Evolutionary conservation across 2,329 filamentous ascomycete species (phyloP).

Genomic region (Dothistroma septosporum): DNA sequence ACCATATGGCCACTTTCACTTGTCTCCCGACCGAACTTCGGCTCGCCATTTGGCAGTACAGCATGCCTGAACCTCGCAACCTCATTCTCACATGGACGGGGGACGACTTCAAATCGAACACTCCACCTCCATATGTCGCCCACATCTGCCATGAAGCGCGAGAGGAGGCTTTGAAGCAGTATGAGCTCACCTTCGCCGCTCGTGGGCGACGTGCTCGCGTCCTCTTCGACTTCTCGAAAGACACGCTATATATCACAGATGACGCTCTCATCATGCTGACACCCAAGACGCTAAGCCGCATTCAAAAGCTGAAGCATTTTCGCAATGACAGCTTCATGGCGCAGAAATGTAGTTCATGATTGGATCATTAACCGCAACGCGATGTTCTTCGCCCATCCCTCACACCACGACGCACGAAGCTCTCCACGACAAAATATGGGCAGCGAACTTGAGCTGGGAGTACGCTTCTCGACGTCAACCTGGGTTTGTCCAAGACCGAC

Average conservation of each 20-base stretch:
- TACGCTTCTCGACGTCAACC: neutral
- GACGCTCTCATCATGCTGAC: conserved; percentile 7
- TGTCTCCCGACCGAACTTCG: conserved; percentile 18
- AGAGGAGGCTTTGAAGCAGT: conserved; percentile 13
- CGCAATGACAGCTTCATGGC: conserved; percentile 14
- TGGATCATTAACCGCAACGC: neutral
- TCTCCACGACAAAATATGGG: neutral
- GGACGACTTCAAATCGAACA: conserved; percentile 11
- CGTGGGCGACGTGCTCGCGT: conserved; percentile 4
- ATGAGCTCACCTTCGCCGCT: conserved; percentile 12
- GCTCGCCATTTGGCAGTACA: conserved; percentile 16
- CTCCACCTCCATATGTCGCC: conserved; percentile 10
- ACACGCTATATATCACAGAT: conserved; percentile 16
- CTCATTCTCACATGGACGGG: conserved; percentile 15
- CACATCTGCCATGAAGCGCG: conserved; percentile 16
- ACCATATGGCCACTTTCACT: conserved; percentile 16
- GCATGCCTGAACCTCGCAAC: conserved; percentile 13
- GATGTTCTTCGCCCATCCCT: neutral
- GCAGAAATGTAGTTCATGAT: conserved; percentile 15
- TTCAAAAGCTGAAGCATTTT: conserved; percentile 13
- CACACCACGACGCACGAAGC: neutral
- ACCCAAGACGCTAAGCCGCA: neutral
- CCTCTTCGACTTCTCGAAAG: conserved; percentile 12
- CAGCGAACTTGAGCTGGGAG: neutral
- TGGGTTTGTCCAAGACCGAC: neutral